These are phyloP conservation scores for Aureobasidium leucospermi DNA, from an alignment of 2,329 filamentous ascomycete genomes.

Conservation along the genomic window DNA sequence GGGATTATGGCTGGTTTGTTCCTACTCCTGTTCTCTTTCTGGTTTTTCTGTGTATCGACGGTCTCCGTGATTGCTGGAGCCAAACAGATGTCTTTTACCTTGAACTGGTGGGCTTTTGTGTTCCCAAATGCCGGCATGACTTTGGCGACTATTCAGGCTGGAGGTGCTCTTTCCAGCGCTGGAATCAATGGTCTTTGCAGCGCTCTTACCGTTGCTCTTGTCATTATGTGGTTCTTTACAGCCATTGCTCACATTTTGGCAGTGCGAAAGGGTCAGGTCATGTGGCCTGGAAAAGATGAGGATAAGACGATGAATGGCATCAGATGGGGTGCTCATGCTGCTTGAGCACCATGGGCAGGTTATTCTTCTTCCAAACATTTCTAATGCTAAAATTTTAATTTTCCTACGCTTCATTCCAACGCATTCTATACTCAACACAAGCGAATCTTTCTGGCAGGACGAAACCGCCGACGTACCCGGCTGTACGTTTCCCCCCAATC, in stretches of 20 bases:
- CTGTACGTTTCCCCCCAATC: no score
- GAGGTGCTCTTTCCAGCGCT: constrained; percentile 44
- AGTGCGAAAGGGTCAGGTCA: constrained; percentile 43
- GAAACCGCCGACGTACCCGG: no score
- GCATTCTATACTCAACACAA: no score
- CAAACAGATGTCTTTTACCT: constrained; percentile 39
- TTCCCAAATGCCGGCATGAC: constrained; percentile 60
- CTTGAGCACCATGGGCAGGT: neutral
- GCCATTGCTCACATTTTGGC: constrained; percentile 44
- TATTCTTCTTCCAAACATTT: neutral
- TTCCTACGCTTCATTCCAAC: no score
- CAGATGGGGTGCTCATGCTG: constrained; percentile 5
- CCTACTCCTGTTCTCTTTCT: constrained; percentile 43
- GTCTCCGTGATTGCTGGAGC: constrained; percentile 32
- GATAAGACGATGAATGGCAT: constrained; percentile 34
- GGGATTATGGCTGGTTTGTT: constrained; percentile 38
- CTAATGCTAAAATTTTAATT: neutral
- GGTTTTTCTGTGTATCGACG: constrained; percentile 42
- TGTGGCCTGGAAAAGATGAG: constrained; percentile 55
- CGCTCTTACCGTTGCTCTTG: constrained; percentile 49
- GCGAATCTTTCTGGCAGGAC: no score
- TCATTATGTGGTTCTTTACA: constrained; percentile 50
- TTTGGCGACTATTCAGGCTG: constrained; percentile 52
- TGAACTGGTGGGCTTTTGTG: constrained; percentile 58
- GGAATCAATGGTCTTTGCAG: constrained; percentile 48